Evolutionary conservation across 495 filamentous ascomycete genomes (phyloP), one percentile per base, ranked within the genome.

Genomic region (Penicillium taxi): DNA sequence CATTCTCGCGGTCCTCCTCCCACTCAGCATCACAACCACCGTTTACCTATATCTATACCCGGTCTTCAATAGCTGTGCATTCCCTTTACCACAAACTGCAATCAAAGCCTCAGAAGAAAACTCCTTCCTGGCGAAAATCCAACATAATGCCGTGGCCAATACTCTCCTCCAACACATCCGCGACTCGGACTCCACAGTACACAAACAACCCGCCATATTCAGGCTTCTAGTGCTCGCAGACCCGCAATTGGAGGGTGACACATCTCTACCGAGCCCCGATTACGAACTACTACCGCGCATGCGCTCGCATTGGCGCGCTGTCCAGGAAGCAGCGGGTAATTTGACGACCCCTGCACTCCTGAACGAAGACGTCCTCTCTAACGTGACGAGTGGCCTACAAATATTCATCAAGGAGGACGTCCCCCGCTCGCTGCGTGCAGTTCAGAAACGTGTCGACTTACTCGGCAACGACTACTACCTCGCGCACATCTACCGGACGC

Each of bases 391-490:
- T 27, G 58, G 67, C 17, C 39, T 75, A 9, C 66, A 68, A 41
- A 64, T 72, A 36, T 41, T 83, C 6, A 52, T 77, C 27, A 65
- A 63, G 30, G 65, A 78, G 32, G 86, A 94, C 54, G 62, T 86
- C 23, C 81, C 76, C 17, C 66, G 75, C 44, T 57, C 72, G 1
- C 44, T 84, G 22, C 64, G 78, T 31, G 75, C 72, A 9, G 66
- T 63, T 18, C 75, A 82, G 45, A 98, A 98, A 64, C 73, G 75
- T 11, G 55, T 98, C 42, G 91, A 98, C 54, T 73, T 94, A 3
- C 70, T 84, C 42, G 91, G 93, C 1, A 98, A 98, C 60, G 91
- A 98, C 58, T 87, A 77, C 45, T 98, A 96, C 59, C 77, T 98
- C 6, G 82, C 84, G 7, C 91, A 96, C 55, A 83, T 96, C 31